phyloP scores from a whole-genome alignment of 371 early-diverging fungal species.

The Mortierella polycephala region DNA sequence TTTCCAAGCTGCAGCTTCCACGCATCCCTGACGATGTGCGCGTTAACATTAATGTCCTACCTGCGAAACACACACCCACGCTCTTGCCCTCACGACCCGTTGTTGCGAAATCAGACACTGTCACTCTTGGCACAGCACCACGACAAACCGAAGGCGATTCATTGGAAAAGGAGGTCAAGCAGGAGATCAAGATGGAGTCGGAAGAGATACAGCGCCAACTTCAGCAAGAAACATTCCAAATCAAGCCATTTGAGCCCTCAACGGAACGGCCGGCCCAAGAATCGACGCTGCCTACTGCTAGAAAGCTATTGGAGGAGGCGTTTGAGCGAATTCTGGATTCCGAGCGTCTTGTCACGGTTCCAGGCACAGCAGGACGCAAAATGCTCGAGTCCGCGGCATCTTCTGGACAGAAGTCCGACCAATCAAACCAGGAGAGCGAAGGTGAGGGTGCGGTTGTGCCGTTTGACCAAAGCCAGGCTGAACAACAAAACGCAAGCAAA shows the following conservation, averaged over 20 bases:
- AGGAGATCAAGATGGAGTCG: conserved; percentile 24
- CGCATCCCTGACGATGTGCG: conserved; percentile 28
- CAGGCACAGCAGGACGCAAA: conserved; percentile 40
- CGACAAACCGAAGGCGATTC: conserved; percentile 13
- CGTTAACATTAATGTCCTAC: conserved; percentile 30
- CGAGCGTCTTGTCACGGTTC: conserved; percentile 38
- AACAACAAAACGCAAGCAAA: conserved; percentile 17
- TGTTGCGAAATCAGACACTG: conserved; percentile 35
- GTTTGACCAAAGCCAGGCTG: conserved; percentile 2
- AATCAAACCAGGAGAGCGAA: not conserved
- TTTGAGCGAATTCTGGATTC: conserved; percentile 47
- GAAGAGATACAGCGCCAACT: conserved; percentile 29
- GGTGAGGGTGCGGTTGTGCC: conserved; percentile 13
- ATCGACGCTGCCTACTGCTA: not conserved
- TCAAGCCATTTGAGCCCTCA: conserved; percentile 39
- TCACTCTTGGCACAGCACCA: conserved; percentile 11
- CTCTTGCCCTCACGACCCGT: conserved; percentile 37
- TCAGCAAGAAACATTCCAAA: conserved; percentile 46
- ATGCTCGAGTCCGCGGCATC: conserved; percentile 47
- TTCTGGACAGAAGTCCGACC: conserved; percentile 3
- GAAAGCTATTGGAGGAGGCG: conserved; percentile 33
- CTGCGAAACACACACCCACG: conserved; percentile 36
- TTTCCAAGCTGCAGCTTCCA: conserved; percentile 39
- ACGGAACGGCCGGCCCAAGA: conserved; percentile 12
- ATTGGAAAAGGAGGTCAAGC: conserved; percentile 21